These are phyloP conservation scores for Populus euphratica DNA, from an alignment of 345 rosid genomes.

Conservation along the genomic window DNA sequence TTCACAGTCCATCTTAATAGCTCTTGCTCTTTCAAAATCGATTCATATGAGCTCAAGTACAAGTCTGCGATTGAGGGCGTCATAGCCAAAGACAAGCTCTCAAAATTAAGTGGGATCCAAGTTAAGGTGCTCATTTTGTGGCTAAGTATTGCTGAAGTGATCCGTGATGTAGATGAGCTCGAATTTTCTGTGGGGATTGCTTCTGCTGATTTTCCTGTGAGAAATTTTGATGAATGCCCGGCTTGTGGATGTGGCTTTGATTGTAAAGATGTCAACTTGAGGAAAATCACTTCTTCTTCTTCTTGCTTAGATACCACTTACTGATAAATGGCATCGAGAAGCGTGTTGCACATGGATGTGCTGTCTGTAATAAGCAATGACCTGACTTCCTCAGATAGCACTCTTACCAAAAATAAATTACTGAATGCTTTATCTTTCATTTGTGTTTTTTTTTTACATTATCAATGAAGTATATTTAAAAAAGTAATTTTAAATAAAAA, in stretches of 20 bases:
- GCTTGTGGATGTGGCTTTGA: slow-evolving; percentile 52
- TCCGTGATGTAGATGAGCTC: slow-evolving; percentile 35
- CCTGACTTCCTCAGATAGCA: background rate
- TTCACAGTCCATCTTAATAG: slow-evolving; percentile 32
- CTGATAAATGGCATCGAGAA: background rate
- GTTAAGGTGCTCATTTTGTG: slow-evolving; percentile 45
- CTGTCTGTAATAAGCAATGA: background rate
- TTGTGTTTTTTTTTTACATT: background rate
- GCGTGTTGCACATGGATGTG: background rate
- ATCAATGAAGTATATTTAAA: no score
- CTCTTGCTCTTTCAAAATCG: slow-evolving; percentile 36
- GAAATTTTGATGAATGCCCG: slow-evolving; percentile 35
- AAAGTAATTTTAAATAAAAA: no score
- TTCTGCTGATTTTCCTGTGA: slow-evolving; percentile 37
- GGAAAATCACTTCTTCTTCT: background rate
- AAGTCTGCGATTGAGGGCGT: slow-evolving; percentile 33
- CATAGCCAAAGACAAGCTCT: slow-evolving; percentile 34
- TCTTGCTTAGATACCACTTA: no score
- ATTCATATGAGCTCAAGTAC: slow-evolving; percentile 48
- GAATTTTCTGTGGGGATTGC: slow-evolving; percentile 49
- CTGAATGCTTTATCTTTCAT: background rate
- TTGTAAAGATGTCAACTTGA: slow-evolving; percentile 18
- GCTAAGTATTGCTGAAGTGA: slow-evolving; percentile 43
- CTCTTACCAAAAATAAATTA: background rate
- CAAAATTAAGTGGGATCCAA: slow-evolving; percentile 35